Conservation (phyloP, 768 basidiomycete genomes). For the Lentinus brumalis region DNA sequence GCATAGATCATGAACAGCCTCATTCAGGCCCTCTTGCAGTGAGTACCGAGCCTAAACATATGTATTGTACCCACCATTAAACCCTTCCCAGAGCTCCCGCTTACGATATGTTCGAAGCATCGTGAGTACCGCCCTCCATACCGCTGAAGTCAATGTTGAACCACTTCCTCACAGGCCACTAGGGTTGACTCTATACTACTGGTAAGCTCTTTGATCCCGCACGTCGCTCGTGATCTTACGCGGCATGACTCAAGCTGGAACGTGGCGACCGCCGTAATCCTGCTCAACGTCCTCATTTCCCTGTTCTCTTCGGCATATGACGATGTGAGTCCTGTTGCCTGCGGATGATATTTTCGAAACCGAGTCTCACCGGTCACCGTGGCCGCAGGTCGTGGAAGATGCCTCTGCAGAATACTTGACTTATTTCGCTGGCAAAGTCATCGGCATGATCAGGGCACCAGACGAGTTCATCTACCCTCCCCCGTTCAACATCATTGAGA, state of each 20-base stretch:
- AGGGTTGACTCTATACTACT: constrained; percentile 75
- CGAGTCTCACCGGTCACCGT: background rate
- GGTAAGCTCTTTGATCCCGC: constrained; percentile 48
- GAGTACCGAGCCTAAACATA: constrained; percentile 24
- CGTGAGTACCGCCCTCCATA: constrained; percentile 34
- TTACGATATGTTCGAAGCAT: constrained; percentile 56
- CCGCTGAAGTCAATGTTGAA: background rate
- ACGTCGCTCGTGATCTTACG: constrained; percentile 1
- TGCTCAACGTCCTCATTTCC: constrained; percentile 95
- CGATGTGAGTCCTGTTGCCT: constrained; percentile 54
- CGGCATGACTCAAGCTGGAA: constrained; percentile 61
- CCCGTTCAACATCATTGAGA: constrained; percentile 89
- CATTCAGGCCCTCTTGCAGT: constrained; percentile 84
- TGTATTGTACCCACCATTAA: background rate
- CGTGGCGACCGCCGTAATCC: constrained; percentile 76
- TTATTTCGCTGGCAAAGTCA: constrained; percentile 87
- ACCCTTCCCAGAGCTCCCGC: constrained; percentile 56
- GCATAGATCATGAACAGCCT: constrained; percentile 67
- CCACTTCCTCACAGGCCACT: constrained; percentile 25
- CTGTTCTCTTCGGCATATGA: constrained; percentile 91
- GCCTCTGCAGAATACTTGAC: constrained; percentile 90
- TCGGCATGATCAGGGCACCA: constrained; percentile 83
- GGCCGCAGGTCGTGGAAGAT: constrained; percentile 67
- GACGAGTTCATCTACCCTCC: constrained; percentile 88
- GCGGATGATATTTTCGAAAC: background rate